Conservation (phyloP, 176 grass and related monocot species). For the Dendrocalamus sinicus region DNA sequence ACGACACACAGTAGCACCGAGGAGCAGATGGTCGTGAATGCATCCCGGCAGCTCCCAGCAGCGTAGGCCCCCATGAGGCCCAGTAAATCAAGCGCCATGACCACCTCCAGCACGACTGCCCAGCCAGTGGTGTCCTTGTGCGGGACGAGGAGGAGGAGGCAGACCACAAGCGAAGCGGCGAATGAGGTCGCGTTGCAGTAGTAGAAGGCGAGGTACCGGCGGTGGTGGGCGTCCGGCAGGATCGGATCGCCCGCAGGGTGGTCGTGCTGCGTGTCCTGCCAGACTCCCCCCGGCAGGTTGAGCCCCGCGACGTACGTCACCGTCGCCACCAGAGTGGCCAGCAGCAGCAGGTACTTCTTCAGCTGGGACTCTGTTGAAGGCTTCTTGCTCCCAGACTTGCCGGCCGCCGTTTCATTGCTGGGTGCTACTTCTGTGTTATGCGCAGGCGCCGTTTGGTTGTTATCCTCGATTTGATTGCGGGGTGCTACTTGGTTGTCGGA, state of each 20-base stretch:
- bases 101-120: background rate
- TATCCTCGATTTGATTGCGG: no score
- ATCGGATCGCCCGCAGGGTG: constrained; percentile 37
- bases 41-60: constrained; percentile 48
- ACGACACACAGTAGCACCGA: background rate
- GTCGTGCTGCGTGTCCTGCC: background rate
- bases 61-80: constrained; percentile 44
- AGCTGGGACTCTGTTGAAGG: constrained; percentile 26
- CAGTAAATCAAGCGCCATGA: constrained; percentile 39
- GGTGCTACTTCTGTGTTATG: no score
- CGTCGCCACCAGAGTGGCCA: constrained; percentile 33
- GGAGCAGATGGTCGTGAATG: constrained; percentile 33
- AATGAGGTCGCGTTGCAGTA: constrained; percentile 52
- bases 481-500: no score
- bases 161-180: constrained; percentile 37
- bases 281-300: constrained; percentile 46
- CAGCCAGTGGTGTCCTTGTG: background rate
- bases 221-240: background rate
- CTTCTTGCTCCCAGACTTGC: background rate
- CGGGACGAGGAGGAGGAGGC: constrained; percentile 42
- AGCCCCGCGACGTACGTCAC: constrained; percentile 50
- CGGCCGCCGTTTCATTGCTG: no score
- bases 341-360: constrained; percentile 40
- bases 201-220: constrained; percentile 47
- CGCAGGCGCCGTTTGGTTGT: no score